phyloP scores from a whole-genome alignment of 805 yeast genomes.

The Zygosaccharomyces lentus region DNA sequence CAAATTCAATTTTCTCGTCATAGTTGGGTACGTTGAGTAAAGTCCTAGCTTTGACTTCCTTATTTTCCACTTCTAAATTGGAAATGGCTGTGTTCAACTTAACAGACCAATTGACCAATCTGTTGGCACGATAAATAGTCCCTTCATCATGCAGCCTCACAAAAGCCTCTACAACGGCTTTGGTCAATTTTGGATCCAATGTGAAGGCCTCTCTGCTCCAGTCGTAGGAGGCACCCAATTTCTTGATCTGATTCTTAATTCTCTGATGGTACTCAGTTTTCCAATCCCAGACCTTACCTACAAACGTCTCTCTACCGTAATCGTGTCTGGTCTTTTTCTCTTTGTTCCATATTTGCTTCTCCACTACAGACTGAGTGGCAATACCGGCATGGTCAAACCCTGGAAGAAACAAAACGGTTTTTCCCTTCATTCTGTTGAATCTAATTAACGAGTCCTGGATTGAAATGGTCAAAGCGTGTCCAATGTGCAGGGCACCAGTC shows the following conservation, averaged over 20 bases:
- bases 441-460: slow-evolving; percentile 92
- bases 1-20: slow-evolving; percentile 87
- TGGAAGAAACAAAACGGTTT: slow-evolving; percentile 86
- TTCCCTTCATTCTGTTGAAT: slow-evolving; percentile 95
- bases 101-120: slow-evolving; percentile 96
- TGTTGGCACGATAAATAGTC: slow-evolving; percentile 85
- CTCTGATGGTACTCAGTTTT: slow-evolving; percentile 86
- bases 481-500: slow-evolving; percentile 97
- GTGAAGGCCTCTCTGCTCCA: slow-evolving; percentile 96
- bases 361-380: slow-evolving; percentile 97
- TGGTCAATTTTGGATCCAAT: slow-evolving; percentile 68
- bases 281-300: slow-evolving; percentile 96
- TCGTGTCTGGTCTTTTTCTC: slow-evolving; percentile 91
- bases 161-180: slow-evolving; percentile 86
- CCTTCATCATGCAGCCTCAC: slow-evolving; percentile 92
- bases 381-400: slow-evolving; percentile 99
- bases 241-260: slow-evolving; percentile 78
- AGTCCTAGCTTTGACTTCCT: slow-evolving; percentile 80
- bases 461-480: slow-evolving; percentile 93
- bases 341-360: slow-evolving; percentile 87
- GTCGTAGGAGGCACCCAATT: slow-evolving; percentile 94
- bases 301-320: slow-evolving; percentile 85
- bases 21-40: slow-evolving; percentile 82
- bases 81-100: slow-evolving; percentile 92
- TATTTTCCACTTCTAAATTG: slow-evolving; percentile 93